Conservation (phyloP, 345 rosid genomes). For the Linum tenue region DNA sequence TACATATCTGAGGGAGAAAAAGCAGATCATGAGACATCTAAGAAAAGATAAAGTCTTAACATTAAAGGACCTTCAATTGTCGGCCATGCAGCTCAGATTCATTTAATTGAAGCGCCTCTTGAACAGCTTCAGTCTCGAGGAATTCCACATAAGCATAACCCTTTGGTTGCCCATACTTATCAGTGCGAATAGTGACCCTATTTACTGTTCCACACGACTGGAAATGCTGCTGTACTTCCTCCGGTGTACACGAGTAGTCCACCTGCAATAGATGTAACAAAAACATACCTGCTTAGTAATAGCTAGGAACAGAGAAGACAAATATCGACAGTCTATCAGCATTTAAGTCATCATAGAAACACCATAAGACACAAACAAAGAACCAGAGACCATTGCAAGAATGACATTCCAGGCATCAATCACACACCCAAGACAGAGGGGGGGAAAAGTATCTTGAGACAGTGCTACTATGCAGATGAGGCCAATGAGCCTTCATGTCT, state of each 20-base stretch:
- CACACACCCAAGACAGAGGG: not conserved
- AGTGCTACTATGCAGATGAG: too few relatives aligned
- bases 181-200: conserved; percentile 61
- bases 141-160: conserved; percentile 79
- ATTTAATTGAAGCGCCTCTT: conserved; percentile 51
- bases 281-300: not conserved
- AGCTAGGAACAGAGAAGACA: not conserved
- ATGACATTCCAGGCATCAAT: not conserved
- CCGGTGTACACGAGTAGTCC: conserved; percentile 65
- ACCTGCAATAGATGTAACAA: conserved; percentile 32
- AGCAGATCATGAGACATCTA: not conserved
- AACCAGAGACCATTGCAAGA: not conserved
- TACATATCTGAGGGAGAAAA: not conserved
- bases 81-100: conserved; percentile 69
- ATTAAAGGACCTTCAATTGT: conserved; percentile 45
- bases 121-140: conserved; percentile 55
- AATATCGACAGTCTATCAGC: not conserved
- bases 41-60: not conserved
- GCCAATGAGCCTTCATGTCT: not conserved
- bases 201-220: conserved; percentile 69
- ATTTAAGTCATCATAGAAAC: not conserved
- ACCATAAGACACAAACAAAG: not conserved
- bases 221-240: conserved; percentile 78
- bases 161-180: conserved; percentile 68
- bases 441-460: too few relatives aligned